Percentiles rank a stretch among this genome's conserved stretches.
Evolutionary conservation across 1,284 basidiomycete species (phyloP).

Genomic region (Ceratobasidium theobromae): DNA sequence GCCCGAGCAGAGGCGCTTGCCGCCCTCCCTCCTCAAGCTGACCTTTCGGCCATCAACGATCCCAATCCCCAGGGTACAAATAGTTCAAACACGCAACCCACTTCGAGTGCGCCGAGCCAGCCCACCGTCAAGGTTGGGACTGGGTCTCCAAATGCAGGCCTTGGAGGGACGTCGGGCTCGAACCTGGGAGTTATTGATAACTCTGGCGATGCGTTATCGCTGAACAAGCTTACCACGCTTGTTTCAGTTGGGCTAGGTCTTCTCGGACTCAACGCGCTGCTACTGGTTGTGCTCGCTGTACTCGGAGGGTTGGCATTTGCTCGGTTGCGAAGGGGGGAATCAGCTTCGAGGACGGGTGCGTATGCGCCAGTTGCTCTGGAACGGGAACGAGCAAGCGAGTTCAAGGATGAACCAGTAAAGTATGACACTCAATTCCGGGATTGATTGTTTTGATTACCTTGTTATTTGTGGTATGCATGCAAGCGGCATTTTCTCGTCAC

Average conservation of each 20-base stretch:
- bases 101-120: too few species aligned
- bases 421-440: slow-evolving; percentile 13
- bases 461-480: too few species aligned
- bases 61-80: background rate
- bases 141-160: too few species aligned
- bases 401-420: slow-evolving; percentile 13
- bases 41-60: slow-evolving; percentile 20
- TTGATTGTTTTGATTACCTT: background rate
- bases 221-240: background rate
- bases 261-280: background rate
- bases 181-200: too few species aligned
- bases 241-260: slow-evolving; percentile 1
- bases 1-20: background rate
- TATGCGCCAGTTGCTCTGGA: background rate
- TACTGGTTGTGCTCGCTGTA: slow-evolving; percentile 5
- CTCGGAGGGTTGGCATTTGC: background rate
- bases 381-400: slow-evolving; percentile 3
- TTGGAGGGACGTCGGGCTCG: too few species aligned
- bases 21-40: slow-evolving; percentile 5
- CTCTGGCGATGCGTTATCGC: too few species aligned
- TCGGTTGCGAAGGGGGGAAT: background rate
- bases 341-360: background rate
- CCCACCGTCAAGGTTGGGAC: too few species aligned
- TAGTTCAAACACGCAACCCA: too few species aligned
- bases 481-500: too few species aligned